Evolutionary conservation across 2,329 filamentous ascomycete genomes (phyloP).

Genomic region (Trichoderma afroharzianum): DNA sequence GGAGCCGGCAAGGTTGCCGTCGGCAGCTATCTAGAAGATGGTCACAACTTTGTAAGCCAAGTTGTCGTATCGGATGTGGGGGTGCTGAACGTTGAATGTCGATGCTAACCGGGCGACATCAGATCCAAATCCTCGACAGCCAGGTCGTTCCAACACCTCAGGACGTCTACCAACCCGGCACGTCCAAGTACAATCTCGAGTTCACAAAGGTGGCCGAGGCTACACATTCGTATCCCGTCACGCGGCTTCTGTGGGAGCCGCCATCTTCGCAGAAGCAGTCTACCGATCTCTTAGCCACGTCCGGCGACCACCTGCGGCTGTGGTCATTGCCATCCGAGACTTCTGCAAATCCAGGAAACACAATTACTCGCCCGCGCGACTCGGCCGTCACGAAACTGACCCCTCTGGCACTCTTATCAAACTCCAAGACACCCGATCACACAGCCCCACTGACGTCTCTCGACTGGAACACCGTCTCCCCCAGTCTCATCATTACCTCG

Average conservation of each 20-base stretch:
- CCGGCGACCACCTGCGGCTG: conserved; percentile 85
- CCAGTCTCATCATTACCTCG: conserved; percentile 95
- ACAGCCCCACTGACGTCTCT: conserved; percentile 93
- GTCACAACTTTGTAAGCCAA: conserved; percentile 84
- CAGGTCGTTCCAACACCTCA: conserved; percentile 69
- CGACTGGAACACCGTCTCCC: conserved; percentile 97
- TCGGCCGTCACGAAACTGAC: conserved; percentile 74
- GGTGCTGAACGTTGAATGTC: neutral
- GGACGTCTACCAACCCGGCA: conserved; percentile 65
- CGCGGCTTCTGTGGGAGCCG: conserved; percentile 91
- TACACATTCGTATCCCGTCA: conserved; percentile 96
- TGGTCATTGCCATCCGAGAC: conserved; percentile 84
- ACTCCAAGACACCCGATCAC: conserved; percentile 97
- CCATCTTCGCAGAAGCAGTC: conserved; percentile 92
- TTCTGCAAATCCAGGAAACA: conserved; percentile 56
- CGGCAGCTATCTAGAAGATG: conserved; percentile 95
- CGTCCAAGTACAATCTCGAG: conserved; percentile 73
- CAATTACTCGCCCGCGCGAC: conserved; percentile 61
- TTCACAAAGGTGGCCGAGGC: conserved; percentile 94
- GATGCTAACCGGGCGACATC: neutral
- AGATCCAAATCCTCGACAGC: conserved; percentile 97
- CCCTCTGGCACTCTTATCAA: conserved; percentile 86
- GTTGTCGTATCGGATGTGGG: neutral
- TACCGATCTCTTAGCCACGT: conserved; percentile 91
- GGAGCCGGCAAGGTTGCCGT: conserved; percentile 90